Conservation (phyloP, 2,329 filamentous ascomycete species). For the Fusarium haematococcum region DNA sequence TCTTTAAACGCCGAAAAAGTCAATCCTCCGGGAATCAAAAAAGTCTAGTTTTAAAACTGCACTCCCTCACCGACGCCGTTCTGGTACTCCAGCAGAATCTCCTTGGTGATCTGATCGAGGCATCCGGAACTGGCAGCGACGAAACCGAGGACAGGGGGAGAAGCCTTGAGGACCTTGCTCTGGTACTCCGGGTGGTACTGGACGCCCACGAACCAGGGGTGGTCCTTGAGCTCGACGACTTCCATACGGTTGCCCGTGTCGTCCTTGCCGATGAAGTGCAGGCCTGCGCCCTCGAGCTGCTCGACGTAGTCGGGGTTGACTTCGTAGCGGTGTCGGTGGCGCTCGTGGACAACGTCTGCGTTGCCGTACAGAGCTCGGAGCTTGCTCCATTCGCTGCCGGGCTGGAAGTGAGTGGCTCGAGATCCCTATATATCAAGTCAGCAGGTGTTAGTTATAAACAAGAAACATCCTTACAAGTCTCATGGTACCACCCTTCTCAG, state of each 20-base stretch:
- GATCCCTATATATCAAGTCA: conserved; percentile 60
- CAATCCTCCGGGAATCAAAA: background rate
- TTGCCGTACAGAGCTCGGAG: conserved; percentile 80
- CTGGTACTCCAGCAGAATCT: background rate
- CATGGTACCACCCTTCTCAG: conserved; percentile 82
- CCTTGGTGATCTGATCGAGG: background rate
- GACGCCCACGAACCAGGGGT: conserved; percentile 34
- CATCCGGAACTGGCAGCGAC: background rate
- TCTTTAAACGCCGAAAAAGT: background rate
- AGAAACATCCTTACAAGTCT: conserved; percentile 62
- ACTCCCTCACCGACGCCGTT: background rate
- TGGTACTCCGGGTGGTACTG: conserved; percentile 15
- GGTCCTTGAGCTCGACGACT: conserved; percentile 39
- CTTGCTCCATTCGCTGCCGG: conserved; percentile 80
- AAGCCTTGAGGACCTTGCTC: background rate
- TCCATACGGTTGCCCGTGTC: conserved; percentile 56
- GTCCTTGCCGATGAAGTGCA: conserved; percentile 56
- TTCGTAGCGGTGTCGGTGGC: conserved; percentile 91
- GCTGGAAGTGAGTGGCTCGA: conserved; percentile 80
- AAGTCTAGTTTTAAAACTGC: background rate
- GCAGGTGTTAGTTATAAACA: background rate
- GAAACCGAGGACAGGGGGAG: background rate
- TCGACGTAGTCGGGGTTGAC: conserved; percentile 85
- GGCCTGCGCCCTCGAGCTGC: conserved; percentile 73
- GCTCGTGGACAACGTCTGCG: conserved; percentile 70